Conservation (phyloP, 345 rosid genomes). For the Murraya koenigii region DNA sequence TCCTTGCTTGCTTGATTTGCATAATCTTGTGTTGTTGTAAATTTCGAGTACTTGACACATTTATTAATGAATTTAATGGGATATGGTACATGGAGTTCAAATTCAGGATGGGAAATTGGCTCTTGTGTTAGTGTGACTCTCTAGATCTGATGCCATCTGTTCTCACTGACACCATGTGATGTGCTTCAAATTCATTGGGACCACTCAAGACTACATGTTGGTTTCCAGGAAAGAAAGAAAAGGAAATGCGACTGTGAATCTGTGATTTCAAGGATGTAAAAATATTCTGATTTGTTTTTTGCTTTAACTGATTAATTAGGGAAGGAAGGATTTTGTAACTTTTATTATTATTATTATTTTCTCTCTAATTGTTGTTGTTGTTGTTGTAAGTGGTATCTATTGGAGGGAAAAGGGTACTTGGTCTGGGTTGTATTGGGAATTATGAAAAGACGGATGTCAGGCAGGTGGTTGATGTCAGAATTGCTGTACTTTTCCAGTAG, state of each 20-base stretch:
- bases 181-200: conserved; percentile 1
- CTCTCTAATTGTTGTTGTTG: background rate
- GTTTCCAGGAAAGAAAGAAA: conserved; percentile 10
- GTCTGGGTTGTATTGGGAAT: conserved; percentile 29
- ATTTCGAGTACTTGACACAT: background rate
- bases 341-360: background rate
- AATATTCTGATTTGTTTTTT: background rate
- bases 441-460: conserved; percentile 16
- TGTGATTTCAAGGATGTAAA: conserved; percentile 1
- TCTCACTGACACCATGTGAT: background rate
- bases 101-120: background rate
- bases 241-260: background rate
- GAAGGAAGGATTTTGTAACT: background rate
- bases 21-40: background rate
- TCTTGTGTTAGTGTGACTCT: background rate
- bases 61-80: background rate
- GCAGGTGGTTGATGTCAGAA: conserved; percentile 6
- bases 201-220: background rate
- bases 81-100: background rate
- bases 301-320: background rate
- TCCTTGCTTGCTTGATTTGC: conserved; percentile 4
- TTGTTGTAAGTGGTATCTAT: conserved; percentile 6
- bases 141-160: conserved; percentile 4
- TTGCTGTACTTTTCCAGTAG: conserved; percentile 4
- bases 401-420: background rate